Percentiles rank a stretch among this genome's conserved stretches.
These are phyloP conservation scores for Candida dendrica DNA, from an alignment of 805 yeast genomes.

Conservation along the genomic window DNA sequence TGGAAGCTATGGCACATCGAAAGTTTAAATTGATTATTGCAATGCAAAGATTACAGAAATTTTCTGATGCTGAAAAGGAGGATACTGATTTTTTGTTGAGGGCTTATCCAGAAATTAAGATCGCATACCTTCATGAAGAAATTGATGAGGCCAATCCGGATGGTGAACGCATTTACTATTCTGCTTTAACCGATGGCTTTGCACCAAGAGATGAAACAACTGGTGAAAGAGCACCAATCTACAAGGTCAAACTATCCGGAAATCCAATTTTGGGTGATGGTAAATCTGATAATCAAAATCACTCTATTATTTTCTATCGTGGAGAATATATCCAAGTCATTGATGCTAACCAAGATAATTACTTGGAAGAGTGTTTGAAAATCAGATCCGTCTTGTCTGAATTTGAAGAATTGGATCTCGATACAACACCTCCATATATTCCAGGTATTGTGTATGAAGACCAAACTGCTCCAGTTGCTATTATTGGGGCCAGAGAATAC, in stretches of 20 bases:
- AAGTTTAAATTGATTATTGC: slow-evolving; percentile 79
- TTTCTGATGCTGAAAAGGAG: slow-evolving; percentile 56
- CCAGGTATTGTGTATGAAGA: slow-evolving; percentile 47
- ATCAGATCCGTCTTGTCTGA: slow-evolving; percentile 83
- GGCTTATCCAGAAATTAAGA: slow-evolving; percentile 61
- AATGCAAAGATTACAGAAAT: slow-evolving; percentile 76
- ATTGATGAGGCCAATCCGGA: slow-evolving; percentile 14
- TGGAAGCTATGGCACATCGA: slow-evolving; percentile 67
- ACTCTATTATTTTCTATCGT: slow-evolving; percentile 76
- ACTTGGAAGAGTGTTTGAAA: slow-evolving; percentile 88
- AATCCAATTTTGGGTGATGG: slow-evolving; percentile 96
- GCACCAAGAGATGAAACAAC: slow-evolving; percentile 44
- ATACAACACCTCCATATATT: slow-evolving; percentile 41
- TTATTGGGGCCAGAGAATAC: slow-evolving; percentile 91
- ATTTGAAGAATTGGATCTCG: slow-evolving; percentile 71
- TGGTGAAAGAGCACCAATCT: slow-evolving; percentile 53
- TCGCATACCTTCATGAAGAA: slow-evolving; percentile 50
- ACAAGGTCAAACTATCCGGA: slow-evolving; percentile 74
- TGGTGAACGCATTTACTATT: slow-evolving; percentile 35
- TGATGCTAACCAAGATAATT: slow-evolving; percentile 96
- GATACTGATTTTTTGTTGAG: slow-evolving; percentile 62
- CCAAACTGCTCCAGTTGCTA: slow-evolving; percentile 63
- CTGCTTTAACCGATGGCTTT: slow-evolving; percentile 62
- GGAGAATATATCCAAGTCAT: slow-evolving; percentile 94
- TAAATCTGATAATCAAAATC: slow-evolving; percentile 91